These are phyloP conservation scores for Saccharomyces pastorianus DNA, from an alignment of 1,139 yeast species.

Conservation along the genomic window DNA sequence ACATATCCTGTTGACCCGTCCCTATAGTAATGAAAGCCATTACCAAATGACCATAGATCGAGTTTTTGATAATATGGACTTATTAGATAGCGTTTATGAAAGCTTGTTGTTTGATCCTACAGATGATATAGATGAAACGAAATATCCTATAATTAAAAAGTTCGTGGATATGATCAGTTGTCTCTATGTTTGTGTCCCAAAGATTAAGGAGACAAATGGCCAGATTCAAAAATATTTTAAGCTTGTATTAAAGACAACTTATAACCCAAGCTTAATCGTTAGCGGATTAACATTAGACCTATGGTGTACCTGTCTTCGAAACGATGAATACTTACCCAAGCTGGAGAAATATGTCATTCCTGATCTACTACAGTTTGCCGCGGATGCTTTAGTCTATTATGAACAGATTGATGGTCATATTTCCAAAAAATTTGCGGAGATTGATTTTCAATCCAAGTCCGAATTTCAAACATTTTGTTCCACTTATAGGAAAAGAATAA, in stretches of 20 bases:
- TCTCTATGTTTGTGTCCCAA: constrained; percentile 49
- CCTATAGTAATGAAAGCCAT: constrained; percentile 62
- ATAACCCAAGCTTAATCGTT: constrained; percentile 78
- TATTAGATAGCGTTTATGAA: constrained; percentile 58
- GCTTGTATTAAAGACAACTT: constrained; percentile 71
- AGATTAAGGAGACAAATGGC: constrained; percentile 25
- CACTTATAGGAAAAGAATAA: constrained; percentile 76
- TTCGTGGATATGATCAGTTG: constrained; percentile 92
- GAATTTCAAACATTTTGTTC: constrained; percentile 72
- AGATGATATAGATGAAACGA: constrained; percentile 71
- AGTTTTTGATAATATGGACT: constrained; percentile 66
- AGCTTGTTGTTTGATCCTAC: constrained; percentile 53
- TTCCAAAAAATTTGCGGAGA: constrained; percentile 57
- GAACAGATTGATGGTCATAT: constrained; percentile 58
- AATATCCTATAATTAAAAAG: constrained; percentile 75
- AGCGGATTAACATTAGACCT: constrained; percentile 87
- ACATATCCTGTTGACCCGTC: constrained; percentile 79
- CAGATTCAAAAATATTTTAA: constrained; percentile 49
- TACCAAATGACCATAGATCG: constrained; percentile 73
- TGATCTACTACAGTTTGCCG: constrained; percentile 63
- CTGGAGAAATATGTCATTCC: constrained; percentile 46
- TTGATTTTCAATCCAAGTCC: constrained; percentile 83
- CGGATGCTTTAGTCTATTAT: constrained; percentile 72
- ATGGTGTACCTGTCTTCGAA: constrained; percentile 86
- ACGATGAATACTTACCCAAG: constrained; percentile 51